These are phyloP conservation scores for Colletotrichum orbiculare DNA, from an alignment of 2,329 filamentous ascomycete species.

Conservation along the genomic window DNA sequence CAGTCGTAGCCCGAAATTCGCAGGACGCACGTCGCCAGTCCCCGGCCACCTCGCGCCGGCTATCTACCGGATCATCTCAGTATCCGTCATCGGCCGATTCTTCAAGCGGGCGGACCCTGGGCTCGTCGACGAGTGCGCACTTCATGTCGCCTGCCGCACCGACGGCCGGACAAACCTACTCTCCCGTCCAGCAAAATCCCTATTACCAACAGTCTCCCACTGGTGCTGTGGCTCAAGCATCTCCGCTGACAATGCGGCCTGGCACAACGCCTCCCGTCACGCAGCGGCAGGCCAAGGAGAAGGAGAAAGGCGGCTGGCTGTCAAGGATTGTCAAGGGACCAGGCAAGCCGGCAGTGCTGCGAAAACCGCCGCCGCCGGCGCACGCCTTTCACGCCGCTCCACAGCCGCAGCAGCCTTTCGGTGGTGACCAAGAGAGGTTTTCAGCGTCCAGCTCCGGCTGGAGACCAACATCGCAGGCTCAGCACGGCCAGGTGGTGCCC, in stretches of 20 bases:
- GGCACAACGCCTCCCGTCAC: constrained; percentile 15
- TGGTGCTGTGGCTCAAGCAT: not conserved
- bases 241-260: not conserved
- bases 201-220: constrained; percentile 5
- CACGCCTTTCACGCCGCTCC: not conserved
- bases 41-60: not conserved
- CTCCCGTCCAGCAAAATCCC: constrained; percentile 9
- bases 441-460: not conserved
- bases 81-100: constrained; percentile 26
- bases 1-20: not conserved
- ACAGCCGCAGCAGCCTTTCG: not conserved
- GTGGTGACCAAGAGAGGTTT: not conserved
- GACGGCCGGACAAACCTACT: constrained; percentile 2
- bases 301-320: constrained; percentile 36
- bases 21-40: not conserved
- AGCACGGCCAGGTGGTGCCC: no score
- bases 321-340: constrained; percentile 36
- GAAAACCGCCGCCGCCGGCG: constrained; percentile 21
- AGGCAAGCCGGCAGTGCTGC: constrained; percentile 19
- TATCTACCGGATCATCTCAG: constrained; percentile 15
- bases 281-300: constrained; percentile 17
- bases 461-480: not conserved
- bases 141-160: not conserved
- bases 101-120: not conserved
- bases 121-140: not conserved